Percentiles rank a stretch among this genome's conserved stretches.
Conservation (phyloP, 495 filamentous ascomycete species). For the Darksidea phi region DNA sequence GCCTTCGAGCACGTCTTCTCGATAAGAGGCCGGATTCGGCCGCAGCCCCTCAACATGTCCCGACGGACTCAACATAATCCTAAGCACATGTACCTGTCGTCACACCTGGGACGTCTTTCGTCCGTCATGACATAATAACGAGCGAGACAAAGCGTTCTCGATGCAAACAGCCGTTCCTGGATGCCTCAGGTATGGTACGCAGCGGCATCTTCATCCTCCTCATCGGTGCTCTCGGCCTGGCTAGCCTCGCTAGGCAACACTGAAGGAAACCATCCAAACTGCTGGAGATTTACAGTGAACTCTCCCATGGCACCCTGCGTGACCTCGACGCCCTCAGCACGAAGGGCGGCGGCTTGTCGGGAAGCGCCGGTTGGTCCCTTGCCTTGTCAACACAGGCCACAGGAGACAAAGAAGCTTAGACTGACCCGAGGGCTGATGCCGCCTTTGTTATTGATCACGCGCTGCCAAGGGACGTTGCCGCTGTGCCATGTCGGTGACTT, state of each 20-base stretch:
- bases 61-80: not conserved
- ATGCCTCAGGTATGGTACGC: constrained; percentile 28
- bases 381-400: constrained; percentile 14
- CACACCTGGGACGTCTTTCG: constrained; percentile 5
- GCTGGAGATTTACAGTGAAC: constrained; percentile 37
- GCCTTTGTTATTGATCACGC: constrained; percentile 84
- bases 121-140: constrained; percentile 10
- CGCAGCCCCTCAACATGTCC: constrained; percentile 3
- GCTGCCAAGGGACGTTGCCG: constrained; percentile 87
- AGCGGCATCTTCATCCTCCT: constrained; percentile 36
- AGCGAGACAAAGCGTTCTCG: constrained; percentile 2
- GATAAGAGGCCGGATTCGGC: constrained; percentile 30
- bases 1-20: constrained; percentile 14
- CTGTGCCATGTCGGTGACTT: constrained; percentile 56
- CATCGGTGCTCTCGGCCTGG: constrained; percentile 23
- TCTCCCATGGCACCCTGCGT: constrained; percentile 41
- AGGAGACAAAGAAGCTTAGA: constrained; percentile 18
- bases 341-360: constrained; percentile 41
- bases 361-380: constrained; percentile 41
- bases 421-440: constrained; percentile 76
- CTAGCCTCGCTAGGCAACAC: constrained; percentile 40
- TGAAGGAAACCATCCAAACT: constrained; percentile 45
- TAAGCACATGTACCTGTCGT: not conserved
- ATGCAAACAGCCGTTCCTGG: constrained; percentile 7
- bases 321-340: constrained; percentile 43